These are phyloP conservation scores for Nyctanthes arbortristis DNA, from an alignment of 257 asterid species.

Conservation along the genomic window DNA sequence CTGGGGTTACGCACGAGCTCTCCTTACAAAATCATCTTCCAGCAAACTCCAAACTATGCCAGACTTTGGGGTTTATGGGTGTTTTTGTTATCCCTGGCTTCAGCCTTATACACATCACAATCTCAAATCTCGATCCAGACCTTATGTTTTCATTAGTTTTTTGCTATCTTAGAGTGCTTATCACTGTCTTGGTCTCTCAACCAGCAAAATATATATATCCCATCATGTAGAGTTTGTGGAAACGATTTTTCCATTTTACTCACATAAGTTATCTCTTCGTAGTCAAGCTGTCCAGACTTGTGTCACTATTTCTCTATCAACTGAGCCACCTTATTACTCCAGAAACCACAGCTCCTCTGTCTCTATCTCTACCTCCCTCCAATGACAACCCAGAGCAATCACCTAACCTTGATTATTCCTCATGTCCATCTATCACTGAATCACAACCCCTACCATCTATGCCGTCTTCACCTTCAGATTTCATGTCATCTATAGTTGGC, in stretches of 20 bases:
- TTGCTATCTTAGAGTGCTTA: conserved; percentile 16
- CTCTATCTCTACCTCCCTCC: too few relatives aligned
- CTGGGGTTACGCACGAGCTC: not conserved
- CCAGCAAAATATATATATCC: not conserved
- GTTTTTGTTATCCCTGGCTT: conserved; percentile 17
- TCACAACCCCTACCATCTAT: too few relatives aligned
- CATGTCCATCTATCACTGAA: too few relatives aligned
- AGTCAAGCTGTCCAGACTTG: too few relatives aligned
- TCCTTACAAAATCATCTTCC: not conserved
- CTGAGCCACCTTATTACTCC: too few relatives aligned
- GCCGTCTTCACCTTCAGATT: too few relatives aligned
- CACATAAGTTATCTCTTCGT: too few relatives aligned
- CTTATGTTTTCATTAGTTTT: conserved; percentile 14
- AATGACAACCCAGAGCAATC: too few relatives aligned
- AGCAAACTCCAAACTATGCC: not conserved
- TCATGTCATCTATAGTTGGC: too few relatives aligned
- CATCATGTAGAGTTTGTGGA: conserved; percentile 17
- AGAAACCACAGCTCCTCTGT: too few relatives aligned
- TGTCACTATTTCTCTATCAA: too few relatives aligned
- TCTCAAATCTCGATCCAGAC: not conserved
- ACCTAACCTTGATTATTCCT: too few relatives aligned
- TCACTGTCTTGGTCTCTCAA: not conserved
- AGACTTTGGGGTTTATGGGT: conserved; percentile 17
- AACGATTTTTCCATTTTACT: not conserved
- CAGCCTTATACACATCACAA: conserved; percentile 2